These are phyloP conservation scores for Immersiella caudata DNA, from an alignment of 495 filamentous ascomycete species.

Conservation along the genomic window DNA sequence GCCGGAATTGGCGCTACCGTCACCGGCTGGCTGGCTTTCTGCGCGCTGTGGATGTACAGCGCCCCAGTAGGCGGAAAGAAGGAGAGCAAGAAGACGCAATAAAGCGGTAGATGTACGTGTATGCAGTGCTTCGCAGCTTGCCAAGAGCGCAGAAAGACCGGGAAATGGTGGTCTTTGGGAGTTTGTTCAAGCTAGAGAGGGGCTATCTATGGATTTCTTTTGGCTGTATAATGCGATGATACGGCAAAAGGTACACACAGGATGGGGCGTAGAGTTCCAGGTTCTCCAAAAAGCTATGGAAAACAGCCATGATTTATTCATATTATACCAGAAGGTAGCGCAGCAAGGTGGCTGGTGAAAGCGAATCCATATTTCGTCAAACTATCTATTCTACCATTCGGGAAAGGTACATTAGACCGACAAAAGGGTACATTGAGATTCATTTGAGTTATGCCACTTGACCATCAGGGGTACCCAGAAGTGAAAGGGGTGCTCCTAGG, in stretches of 20 bases:
- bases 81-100: conserved; percentile 72
- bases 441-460: background rate
- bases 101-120: conserved; percentile 20
- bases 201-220: background rate
- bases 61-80: conserved; percentile 59
- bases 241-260: conserved; percentile 9
- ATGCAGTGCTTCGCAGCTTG: background rate
- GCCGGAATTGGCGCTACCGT: conserved; percentile 83
- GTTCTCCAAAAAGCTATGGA: conserved; percentile 17
- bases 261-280: conserved; percentile 5
- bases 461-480: background rate
- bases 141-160: background rate
- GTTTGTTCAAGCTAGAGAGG: conserved; percentile 8
- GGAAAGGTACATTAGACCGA: background rate
- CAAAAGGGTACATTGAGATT: background rate
- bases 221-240: conserved; percentile 18
- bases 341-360: conserved; percentile 3
- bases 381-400: background rate
- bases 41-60: conserved; percentile 86
- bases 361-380: background rate
- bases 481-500: background rate
- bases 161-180: background rate
- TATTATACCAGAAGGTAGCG: conserved; percentile 4
- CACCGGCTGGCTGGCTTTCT: conserved; percentile 81
- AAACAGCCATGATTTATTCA: conserved; percentile 17